phyloP scores from a whole-genome alignment of 352 stramenopile genomes.

The Phytophthora cryptogea region DNA sequence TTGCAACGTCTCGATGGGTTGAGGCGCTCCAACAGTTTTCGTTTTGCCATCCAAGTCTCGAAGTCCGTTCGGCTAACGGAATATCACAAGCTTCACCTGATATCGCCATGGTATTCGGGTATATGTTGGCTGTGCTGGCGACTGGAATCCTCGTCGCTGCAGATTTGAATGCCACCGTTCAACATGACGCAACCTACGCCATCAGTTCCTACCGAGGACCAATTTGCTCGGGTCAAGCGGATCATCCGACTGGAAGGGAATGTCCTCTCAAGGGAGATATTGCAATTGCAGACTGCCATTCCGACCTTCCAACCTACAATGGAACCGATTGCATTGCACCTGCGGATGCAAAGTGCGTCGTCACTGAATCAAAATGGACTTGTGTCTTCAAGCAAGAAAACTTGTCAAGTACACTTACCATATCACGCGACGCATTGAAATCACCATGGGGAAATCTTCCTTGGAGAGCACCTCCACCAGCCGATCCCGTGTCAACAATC shows the following conservation, averaged over 20 bases:
- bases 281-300: slow-evolving; percentile 37
- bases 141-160: background rate
- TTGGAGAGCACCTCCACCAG: slow-evolving; percentile 18
- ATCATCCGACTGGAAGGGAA: slow-evolving; percentile 26
- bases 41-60: background rate
- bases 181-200: slow-evolving; percentile 48
- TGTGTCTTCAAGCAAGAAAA: slow-evolving; percentile 26
- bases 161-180: slow-evolving; percentile 10
- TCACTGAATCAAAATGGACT: slow-evolving; percentile 27
- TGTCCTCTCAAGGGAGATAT: slow-evolving; percentile 46
- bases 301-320: slow-evolving; percentile 40
- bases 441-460: slow-evolving; percentile 16
- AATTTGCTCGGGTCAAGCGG: slow-evolving; percentile 40
- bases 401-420: slow-evolving; percentile 13
- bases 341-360: slow-evolving; percentile 31
- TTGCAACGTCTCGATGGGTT: too few species aligned
- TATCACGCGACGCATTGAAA: slow-evolving; percentile 2
- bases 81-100: background rate
- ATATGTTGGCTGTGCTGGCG: background rate
- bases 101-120: background rate
- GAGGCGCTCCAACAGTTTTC: background rate
- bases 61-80: background rate
- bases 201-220: slow-evolving; percentile 32
- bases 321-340: slow-evolving; percentile 34
- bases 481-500: background rate